A percentile compares a stretch with the other conserved stretches of the same genome.
These are phyloP conservation scores for Suillus cothurnatus DNA, from an alignment of 768 basidiomycete genomes.

Conservation along the genomic window DNA sequence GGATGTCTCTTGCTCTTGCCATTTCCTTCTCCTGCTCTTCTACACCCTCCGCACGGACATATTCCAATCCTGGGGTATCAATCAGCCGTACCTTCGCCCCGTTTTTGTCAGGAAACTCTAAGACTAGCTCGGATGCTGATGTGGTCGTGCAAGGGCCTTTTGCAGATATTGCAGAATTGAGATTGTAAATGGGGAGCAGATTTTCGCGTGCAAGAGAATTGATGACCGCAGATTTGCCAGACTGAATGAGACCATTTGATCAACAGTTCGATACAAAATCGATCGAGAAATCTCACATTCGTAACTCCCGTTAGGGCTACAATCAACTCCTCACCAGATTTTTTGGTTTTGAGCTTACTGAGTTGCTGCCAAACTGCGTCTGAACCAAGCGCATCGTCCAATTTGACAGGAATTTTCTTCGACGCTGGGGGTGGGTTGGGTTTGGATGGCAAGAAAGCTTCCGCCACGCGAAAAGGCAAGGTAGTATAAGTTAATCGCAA, in stretches of 20 bases:
- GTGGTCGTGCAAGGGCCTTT: constrained; percentile 72
- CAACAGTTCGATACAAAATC: constrained; percentile 3
- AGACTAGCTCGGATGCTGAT: constrained; percentile 59
- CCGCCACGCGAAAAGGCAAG: constrained; percentile 72
- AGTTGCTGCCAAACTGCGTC: constrained; percentile 55
- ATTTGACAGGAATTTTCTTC: constrained; percentile 38
- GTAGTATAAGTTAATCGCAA: constrained; percentile 65
- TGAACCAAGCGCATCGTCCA: constrained; percentile 63
- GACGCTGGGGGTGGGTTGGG: constrained; percentile 30
- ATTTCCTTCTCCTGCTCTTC: constrained; percentile 25
- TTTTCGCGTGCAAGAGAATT: constrained; percentile 69
- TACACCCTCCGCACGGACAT: constrained; percentile 47
- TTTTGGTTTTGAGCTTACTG: constrained; percentile 46
- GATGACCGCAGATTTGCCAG: constrained; percentile 83
- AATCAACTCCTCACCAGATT: constrained; percentile 50
- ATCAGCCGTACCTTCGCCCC: constrained; percentile 59
- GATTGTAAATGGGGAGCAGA: constrained; percentile 57
- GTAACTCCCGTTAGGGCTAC: constrained; percentile 85
- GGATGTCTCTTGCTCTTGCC: constrained; percentile 60
- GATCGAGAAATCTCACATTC: constrained; percentile 55
- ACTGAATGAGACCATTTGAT: constrained; percentile 40
- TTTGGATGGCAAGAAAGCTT: constrained; percentile 58
- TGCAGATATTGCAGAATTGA: constrained; percentile 46
- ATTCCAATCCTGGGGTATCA: constrained; percentile 82
- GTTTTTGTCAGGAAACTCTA: constrained; percentile 45